Base-by-base conservation (phyloP, 495 filamentous ascomycete genomes). In the Penicillium ucsense region DNA sequence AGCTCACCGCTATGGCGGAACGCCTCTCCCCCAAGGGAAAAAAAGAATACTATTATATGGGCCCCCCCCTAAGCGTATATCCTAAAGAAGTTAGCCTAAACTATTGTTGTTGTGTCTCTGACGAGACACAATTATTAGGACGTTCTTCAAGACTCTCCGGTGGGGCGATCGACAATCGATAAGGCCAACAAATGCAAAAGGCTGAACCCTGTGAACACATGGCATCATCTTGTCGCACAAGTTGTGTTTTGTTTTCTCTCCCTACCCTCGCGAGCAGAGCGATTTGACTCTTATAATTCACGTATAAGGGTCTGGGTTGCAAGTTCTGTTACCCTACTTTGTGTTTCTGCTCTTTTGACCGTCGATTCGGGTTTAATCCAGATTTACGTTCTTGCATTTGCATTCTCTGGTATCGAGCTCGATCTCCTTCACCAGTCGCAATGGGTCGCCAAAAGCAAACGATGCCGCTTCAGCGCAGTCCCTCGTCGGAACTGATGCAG, bases 381-480 rank as follows among this genome's bases (percentile, higher is more conserved):
- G 34, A 9, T 35, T 3, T 38, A 32, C n/a, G 8, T 39, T 34
- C 11, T 41, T 9, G 6, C 29, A 8, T 43, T 45, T 44, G 20
- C 8, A 31, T 20, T 32, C 28, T 30, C 29, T 36, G 3, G 7
- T 41, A 35, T 48, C 31, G 12, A 37, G 29, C 43, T 34, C 30
- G 20, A 35, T 7, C 43, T 47, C 44, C 6, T n/a, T 30, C 29
- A n/a, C 28, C n/a, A 8, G 10, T 38, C 42, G 47, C 56, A 56
- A 89, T 89, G 85, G 84, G 83, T 50, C 78, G 85, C 52, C 74
- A 74, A 48, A 89, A 89, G 62, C 83, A 86, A 70, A 59, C 77
- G 35, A 73, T 73, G 47, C 84, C 85, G 8, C 57, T 85, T 40
- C 80, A 81, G 61, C 75, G 84, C 60, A 74, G 78, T 45, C 67